Evolutionary conservation across 306 rosid species (phyloP).

Genomic region (Ormosia emarginata): DNA sequence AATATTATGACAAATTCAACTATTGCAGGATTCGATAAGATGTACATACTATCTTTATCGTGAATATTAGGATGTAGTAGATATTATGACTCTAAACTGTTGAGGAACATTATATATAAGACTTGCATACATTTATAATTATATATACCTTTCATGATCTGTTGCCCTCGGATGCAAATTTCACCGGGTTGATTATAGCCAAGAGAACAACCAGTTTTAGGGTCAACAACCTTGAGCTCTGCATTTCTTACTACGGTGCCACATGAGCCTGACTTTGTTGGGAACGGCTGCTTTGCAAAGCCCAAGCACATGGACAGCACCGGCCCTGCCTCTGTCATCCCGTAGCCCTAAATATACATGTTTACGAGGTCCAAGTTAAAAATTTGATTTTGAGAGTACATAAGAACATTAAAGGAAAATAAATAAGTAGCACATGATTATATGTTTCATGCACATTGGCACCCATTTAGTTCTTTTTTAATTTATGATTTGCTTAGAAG

Average conservation of each 20-base stretch:
- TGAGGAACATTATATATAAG: no score
- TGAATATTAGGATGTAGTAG: background rate
- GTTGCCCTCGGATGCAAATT: slow-evolving; percentile 77
- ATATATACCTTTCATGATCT: slow-evolving; percentile 72
- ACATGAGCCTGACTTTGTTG: slow-evolving; percentile 74
- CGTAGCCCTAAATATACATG: slow-evolving; percentile 56
- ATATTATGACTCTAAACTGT: no score
- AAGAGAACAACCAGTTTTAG: slow-evolving; percentile 62
- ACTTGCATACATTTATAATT: no score
- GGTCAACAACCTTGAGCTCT: slow-evolving; percentile 70
- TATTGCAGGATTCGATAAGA: no score
- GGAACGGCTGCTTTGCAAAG: slow-evolving; percentile 65
- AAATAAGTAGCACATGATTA: background rate
- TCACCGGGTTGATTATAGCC: slow-evolving; percentile 70
- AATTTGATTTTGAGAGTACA: background rate
- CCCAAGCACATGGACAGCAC: slow-evolving; percentile 70
- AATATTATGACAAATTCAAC: no score
- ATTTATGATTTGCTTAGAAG: background rate
- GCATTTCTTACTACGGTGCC: slow-evolving; percentile 82
- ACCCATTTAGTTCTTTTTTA: background rate
- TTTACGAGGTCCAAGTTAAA: background rate
- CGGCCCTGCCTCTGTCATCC: slow-evolving; percentile 98
- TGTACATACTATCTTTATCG: no score
- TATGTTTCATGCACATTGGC: background rate
- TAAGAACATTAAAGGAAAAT: background rate